Percentiles rank a stretch among this genome's conserved stretches.
Evolutionary conservation across 73 alveolate species (phyloP).

Genomic region (Diophrys appendiculata): DNA sequence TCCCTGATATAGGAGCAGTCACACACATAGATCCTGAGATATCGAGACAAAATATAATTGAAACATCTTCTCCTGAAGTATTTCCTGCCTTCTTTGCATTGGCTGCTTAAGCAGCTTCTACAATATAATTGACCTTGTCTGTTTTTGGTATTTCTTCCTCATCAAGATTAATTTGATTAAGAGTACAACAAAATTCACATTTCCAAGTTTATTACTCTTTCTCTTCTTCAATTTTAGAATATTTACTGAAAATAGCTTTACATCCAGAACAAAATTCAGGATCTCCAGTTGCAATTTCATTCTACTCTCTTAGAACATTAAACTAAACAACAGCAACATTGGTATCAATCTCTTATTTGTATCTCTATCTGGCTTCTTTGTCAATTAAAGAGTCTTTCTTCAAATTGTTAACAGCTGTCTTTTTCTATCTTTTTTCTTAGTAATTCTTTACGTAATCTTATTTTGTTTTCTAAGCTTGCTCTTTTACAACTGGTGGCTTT

Average conservation of each 20-base stretch:
- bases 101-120: constrained; percentile 47
- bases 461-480: neutral
- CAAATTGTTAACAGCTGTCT: too few relatives aligned
- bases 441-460: neutral
- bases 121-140: constrained; percentile 59
- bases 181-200: constrained; percentile 74
- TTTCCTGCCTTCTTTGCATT: constrained; percentile 33
- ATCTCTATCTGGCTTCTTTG: neutral
- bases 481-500: neutral
- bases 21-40: constrained; percentile 94
- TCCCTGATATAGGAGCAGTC: constrained; percentile 73
- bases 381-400: neutral
- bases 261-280: constrained; percentile 78
- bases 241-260: constrained; percentile 72
- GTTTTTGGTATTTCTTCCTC: constrained; percentile 74
- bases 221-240: constrained; percentile 52
- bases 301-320: constrained; percentile 48
- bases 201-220: constrained; percentile 51
- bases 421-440: neutral
- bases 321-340: constrained; percentile 63
- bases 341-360: constrained; percentile 65
- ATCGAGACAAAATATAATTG: constrained; percentile 91
- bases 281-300: constrained; percentile 71
- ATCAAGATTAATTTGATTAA: constrained; percentile 57
- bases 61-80: constrained; percentile 11